These are phyloP conservation scores for Globisporangium perplexum DNA, from an alignment of 352 stramenopile species.

Conservation along the genomic window DNA sequence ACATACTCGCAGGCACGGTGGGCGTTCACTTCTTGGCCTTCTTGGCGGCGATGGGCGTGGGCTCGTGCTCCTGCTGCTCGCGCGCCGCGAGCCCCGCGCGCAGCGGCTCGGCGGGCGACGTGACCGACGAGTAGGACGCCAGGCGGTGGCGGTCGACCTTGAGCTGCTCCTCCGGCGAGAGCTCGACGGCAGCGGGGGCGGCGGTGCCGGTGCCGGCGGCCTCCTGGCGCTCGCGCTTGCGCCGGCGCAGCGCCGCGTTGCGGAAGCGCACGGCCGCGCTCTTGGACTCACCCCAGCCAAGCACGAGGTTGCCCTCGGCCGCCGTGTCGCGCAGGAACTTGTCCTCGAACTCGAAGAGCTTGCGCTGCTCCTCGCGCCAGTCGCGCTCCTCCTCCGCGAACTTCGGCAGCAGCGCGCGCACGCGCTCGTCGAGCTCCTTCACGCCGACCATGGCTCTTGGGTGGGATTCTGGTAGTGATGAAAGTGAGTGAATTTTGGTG, in stretches of 20 bases:
- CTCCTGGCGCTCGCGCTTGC: constrained; percentile 54
- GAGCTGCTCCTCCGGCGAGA: constrained; percentile 40
- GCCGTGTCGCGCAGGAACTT: constrained; percentile 63
- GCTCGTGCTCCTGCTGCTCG: constrained; percentile 7
- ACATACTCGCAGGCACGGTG: background rate
- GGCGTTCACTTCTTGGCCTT: constrained; percentile 13
- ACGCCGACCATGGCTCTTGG: constrained; percentile 18
- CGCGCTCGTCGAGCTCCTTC: constrained; percentile 54
- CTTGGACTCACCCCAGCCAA: constrained; percentile 61
- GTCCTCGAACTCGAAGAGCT: constrained; percentile 75
- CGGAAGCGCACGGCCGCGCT: constrained; percentile 59
- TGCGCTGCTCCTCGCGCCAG: constrained; percentile 56
- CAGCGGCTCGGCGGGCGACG: constrained; percentile 55
- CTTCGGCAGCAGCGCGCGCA: constrained; percentile 37
- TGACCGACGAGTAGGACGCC: constrained; percentile 63
- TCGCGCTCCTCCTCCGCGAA: constrained; percentile 40
- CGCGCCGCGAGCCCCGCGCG: constrained; percentile 23
- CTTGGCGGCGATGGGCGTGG: constrained; percentile 22
- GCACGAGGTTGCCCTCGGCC: constrained; percentile 67
- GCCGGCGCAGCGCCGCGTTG: constrained; percentile 57
- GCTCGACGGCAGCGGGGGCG: constrained; percentile 15
- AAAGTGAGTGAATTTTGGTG: no score
- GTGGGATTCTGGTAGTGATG: background rate
- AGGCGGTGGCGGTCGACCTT: constrained; percentile 61
- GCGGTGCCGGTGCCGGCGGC: constrained; percentile 3